These are phyloP conservation scores for Suillus placidus DNA, from an alignment of 768 basidiomycete genomes.

Conservation along the genomic window DNA sequence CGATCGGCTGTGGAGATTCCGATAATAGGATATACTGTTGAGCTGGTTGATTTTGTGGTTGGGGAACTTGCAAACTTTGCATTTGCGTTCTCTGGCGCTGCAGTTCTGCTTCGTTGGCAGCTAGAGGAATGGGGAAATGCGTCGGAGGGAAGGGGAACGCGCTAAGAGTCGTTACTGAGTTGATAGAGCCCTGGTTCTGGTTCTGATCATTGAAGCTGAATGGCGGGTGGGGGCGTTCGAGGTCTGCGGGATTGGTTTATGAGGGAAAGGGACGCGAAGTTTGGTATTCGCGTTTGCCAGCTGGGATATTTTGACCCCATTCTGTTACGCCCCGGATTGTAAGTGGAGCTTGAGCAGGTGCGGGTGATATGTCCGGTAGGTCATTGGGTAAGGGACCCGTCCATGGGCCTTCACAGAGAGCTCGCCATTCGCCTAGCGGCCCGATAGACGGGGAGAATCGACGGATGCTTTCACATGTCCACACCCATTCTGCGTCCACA, in stretches of 20 bases:
- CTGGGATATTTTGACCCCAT: conserved; percentile 32
- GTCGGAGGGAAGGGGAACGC: conserved; percentile 75
- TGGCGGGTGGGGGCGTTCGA: conserved; percentile 30
- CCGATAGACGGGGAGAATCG: conserved; percentile 69
- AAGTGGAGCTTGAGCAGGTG: conserved; percentile 13
- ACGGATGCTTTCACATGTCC: conserved; percentile 71
- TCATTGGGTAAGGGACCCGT: conserved; percentile 42
- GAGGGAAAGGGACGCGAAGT: conserved; percentile 14
- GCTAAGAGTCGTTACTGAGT: conserved; percentile 67
- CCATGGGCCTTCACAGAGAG: conserved; percentile 80
- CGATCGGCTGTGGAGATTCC: conserved; percentile 26
- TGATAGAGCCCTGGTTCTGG: conserved; percentile 34
- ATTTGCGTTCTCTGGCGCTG: conserved; percentile 29
- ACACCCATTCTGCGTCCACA: conserved; percentile 81
- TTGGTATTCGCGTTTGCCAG: conserved; percentile 15
- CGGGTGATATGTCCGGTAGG: conserved; percentile 24
- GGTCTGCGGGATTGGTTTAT: conserved; percentile 10
- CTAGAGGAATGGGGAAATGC: conserved; percentile 67
- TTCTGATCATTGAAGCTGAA: conserved; percentile 20
- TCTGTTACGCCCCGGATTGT: conserved; percentile 25
- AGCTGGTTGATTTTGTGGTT: conserved; percentile 18
- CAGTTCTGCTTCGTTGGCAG: conserved; percentile 26
- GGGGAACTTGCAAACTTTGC: conserved; percentile 20
- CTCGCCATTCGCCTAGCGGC: conserved; percentile 70
- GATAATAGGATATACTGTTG: conserved; percentile 16